phyloP scores from a whole-genome alignment of 352 stramenopile genomes.

The Phytophthora rubi region DNA sequence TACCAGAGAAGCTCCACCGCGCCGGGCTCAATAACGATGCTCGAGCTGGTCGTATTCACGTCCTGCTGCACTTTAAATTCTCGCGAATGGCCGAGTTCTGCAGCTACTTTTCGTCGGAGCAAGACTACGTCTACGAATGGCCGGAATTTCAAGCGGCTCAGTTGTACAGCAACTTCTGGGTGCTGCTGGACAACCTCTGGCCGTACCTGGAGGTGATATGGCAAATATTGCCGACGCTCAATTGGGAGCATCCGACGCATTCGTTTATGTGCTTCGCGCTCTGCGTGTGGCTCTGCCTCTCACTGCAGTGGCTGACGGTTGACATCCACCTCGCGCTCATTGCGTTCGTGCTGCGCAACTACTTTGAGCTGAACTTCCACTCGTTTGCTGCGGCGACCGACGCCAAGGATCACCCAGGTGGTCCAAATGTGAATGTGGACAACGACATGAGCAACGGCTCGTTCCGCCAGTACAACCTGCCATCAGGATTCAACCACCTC shows the following conservation, averaged over 20 bases:
- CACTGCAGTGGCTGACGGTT: constrained; percentile 82
- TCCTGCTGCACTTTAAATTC: constrained; percentile 89
- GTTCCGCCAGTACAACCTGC: constrained; percentile 83
- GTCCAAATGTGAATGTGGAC: constrained; percentile 26
- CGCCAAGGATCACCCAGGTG: constrained; percentile 43
- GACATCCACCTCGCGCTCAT: constrained; percentile 83
- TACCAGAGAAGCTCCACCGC: constrained; percentile 82
- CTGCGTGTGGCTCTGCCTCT: constrained; percentile 84
- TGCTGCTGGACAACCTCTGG: constrained; percentile 84
- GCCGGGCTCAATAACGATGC: constrained; percentile 85
- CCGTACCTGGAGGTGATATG: constrained; percentile 86
- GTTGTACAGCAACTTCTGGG: constrained; percentile 90
- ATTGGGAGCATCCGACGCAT: constrained; percentile 86
- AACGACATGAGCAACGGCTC: constrained; percentile 50
- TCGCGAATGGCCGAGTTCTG: constrained; percentile 85
- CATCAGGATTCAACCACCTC: constrained; percentile 83
- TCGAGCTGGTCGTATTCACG: constrained; percentile 80
- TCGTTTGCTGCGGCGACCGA: constrained; percentile 67
- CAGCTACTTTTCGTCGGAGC: constrained; percentile 79
- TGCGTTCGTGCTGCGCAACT: constrained; percentile 82
- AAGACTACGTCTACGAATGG: constrained; percentile 81
- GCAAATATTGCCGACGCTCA: constrained; percentile 84
- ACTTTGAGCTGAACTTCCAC: constrained; percentile 87
- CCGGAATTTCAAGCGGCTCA: constrained; percentile 83
- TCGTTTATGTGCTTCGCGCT: constrained; percentile 88